Evolutionary conservation across 257 asterid genomes (phyloP).

Genomic region (Penstemon barbatus): DNA sequence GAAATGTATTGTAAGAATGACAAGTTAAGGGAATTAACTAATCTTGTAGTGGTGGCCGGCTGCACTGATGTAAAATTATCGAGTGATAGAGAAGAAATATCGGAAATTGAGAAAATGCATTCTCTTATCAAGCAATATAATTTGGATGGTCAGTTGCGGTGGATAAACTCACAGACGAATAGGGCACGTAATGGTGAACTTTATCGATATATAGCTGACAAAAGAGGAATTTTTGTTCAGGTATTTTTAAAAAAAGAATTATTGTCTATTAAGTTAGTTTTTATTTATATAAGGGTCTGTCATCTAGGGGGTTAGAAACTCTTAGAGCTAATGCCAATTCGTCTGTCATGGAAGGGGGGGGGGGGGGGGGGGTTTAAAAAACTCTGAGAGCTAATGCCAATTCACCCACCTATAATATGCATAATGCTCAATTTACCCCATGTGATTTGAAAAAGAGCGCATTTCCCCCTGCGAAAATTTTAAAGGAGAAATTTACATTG

Average conservation of each 20-base stretch:
- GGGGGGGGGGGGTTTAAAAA: no score
- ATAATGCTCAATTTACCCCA: no score
- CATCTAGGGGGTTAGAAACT: neutral
- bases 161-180: slow-evolving; percentile 86
- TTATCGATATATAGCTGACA: slow-evolving; percentile 93
- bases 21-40: slow-evolving; percentile 71
- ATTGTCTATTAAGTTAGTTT: neutral
- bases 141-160: slow-evolving; percentile 71
- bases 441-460: no score
- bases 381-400: neutral
- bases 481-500: no score
- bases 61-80: slow-evolving; percentile 72
- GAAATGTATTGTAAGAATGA: slow-evolving; percentile 78
- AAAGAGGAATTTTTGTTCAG: slow-evolving; percentile 92
- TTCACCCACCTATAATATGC: neutral
- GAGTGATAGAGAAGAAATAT: slow-evolving; percentile 83
- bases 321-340: neutral
- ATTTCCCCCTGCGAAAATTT: no score
- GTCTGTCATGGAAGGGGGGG: neutral
- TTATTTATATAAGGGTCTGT: neutral
- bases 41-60: slow-evolving; percentile 93
- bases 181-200: slow-evolving; percentile 91
- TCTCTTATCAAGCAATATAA: slow-evolving; percentile 61
- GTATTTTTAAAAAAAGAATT: slow-evolving; percentile 30
- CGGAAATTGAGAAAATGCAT: slow-evolving; percentile 96